Evolutionary conservation across 2,329 filamentous ascomycete genomes (phyloP).

Genomic region (Fusarium sp.): DNA sequence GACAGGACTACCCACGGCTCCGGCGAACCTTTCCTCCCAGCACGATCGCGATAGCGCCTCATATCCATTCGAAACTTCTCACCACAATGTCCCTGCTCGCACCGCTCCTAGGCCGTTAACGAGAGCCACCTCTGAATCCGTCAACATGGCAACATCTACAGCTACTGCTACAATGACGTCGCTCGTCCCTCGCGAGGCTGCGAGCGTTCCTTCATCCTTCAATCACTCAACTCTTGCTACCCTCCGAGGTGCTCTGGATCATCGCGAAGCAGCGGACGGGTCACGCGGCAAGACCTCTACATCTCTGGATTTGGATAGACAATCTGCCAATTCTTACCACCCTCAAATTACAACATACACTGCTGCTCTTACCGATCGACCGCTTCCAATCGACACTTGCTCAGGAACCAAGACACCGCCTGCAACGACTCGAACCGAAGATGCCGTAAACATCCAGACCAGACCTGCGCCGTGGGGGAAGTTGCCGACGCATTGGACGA

Average conservation of each 20-base stretch:
- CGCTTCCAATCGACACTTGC: constrained; percentile 39
- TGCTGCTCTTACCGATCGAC: constrained; percentile 47
- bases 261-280: constrained; percentile 50
- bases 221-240: constrained; percentile 49
- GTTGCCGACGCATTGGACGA: constrained; percentile 59
- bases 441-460: constrained; percentile 24
- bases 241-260: constrained; percentile 54
- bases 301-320: constrained; percentile 53
- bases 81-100: constrained; percentile 53
- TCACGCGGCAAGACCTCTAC: constrained; percentile 48
- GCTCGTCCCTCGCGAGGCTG: constrained; percentile 46
- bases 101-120: constrained; percentile 55
- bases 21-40: constrained; percentile 24
- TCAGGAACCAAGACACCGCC: constrained; percentile 29
- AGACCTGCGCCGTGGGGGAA: constrained; percentile 45
- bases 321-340: constrained; percentile 41
- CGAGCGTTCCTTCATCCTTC: constrained; percentile 51
- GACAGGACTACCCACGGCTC: constrained; percentile 23
- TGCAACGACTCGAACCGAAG: constrained; percentile 26
- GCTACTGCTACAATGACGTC: constrained; percentile 50
- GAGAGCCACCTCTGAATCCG: constrained; percentile 50
- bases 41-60: constrained; percentile 39
- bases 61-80: constrained; percentile 20
- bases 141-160: constrained; percentile 51
- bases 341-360: constrained; percentile 43